These are phyloP conservation scores for Neofusicoccum kwambonambiense DNA, from an alignment of 2,329 filamentous ascomycete species.

Conservation along the genomic window DNA sequence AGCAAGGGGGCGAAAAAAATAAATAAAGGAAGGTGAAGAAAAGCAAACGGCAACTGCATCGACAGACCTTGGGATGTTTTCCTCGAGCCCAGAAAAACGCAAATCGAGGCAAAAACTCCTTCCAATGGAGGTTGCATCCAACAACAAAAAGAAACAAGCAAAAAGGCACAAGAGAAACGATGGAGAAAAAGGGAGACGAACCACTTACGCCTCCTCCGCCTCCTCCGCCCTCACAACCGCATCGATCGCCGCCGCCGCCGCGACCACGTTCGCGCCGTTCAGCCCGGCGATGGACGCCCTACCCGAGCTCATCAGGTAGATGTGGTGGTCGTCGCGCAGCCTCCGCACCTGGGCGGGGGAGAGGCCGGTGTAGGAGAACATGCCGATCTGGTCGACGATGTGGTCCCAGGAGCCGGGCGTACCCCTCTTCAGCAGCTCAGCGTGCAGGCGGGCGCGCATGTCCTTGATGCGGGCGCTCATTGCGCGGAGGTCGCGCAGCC, in stretches of 20 bases:
- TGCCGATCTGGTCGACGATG: conserved; percentile 38
- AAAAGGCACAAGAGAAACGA: background rate
- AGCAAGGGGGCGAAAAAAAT: background rate
- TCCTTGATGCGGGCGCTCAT: conserved; percentile 36
- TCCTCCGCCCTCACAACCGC: conserved; percentile 16
- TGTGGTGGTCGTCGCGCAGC: conserved; percentile 33
- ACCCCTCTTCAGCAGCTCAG: conserved; percentile 24
- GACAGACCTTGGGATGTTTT: background rate
- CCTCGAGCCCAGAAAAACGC: background rate
- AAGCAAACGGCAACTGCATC: background rate
- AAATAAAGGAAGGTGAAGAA: background rate
- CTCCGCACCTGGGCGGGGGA: conserved; percentile 29
- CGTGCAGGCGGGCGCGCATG: conserved; percentile 30
- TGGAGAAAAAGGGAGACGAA: background rate
- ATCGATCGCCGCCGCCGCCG: conserved; percentile 19
- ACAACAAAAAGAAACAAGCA: background rate
- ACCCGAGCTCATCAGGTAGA: conserved; percentile 37
- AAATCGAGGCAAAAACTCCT: background rate
- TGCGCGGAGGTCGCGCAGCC: conserved; percentile 33
- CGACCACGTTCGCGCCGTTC: conserved; percentile 18
- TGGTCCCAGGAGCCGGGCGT: conserved; percentile 34
- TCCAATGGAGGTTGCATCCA: background rate
- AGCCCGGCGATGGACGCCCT: conserved; percentile 31
- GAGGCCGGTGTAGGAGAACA: conserved; percentile 44
- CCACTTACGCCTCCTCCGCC: background rate